phyloP scores from a whole-genome alignment of 345 rosid genomes.

The Gossypioides kirkii region DNA sequence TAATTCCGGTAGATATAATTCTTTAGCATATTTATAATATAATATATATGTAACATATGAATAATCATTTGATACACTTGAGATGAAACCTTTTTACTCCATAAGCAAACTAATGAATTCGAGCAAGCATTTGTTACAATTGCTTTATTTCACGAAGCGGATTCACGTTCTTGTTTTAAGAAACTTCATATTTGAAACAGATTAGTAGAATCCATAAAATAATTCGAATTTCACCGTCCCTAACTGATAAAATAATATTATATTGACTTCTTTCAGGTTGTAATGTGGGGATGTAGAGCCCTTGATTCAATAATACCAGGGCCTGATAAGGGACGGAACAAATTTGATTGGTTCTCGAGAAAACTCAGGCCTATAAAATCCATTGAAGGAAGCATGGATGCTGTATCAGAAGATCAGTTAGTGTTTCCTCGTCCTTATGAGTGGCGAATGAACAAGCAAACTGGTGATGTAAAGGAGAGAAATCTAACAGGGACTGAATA shows the following conservation, averaged over 20 bases:
- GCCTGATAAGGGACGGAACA: slow-evolving; percentile 28
- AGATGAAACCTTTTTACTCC: too few relatives aligned
- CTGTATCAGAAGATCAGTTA: slow-evolving; percentile 2
- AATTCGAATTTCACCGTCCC: neutral
- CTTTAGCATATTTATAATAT: too few relatives aligned
- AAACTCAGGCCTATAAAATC: slow-evolving; percentile 17
- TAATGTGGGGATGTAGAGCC: slow-evolving; percentile 39
- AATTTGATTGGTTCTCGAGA: slow-evolving; percentile 34
- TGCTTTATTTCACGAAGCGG: too few relatives aligned
- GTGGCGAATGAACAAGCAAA: slow-evolving; percentile 36
- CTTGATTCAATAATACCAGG: slow-evolving; percentile 36
- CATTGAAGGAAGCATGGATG: neutral
- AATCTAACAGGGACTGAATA: slow-evolving; percentile 25
- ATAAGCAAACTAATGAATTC: too few relatives aligned
- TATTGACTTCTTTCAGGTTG: slow-evolving; percentile 26
- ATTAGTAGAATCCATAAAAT: too few relatives aligned
- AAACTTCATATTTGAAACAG: too few relatives aligned
- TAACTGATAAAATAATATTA: neutral
- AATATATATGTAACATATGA: too few relatives aligned
- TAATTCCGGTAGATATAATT: too few relatives aligned
- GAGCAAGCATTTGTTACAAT: too few relatives aligned
- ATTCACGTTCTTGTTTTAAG: too few relatives aligned
- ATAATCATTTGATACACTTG: too few relatives aligned
- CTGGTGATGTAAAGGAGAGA: slow-evolving; percentile 30
- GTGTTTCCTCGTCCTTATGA: slow-evolving; percentile 30